Evolutionary conservation across 2,329 filamentous ascomycete species (phyloP), one percentile per base, ranked within the genome.

Genomic region (Polytolypa hystricis): DNA sequence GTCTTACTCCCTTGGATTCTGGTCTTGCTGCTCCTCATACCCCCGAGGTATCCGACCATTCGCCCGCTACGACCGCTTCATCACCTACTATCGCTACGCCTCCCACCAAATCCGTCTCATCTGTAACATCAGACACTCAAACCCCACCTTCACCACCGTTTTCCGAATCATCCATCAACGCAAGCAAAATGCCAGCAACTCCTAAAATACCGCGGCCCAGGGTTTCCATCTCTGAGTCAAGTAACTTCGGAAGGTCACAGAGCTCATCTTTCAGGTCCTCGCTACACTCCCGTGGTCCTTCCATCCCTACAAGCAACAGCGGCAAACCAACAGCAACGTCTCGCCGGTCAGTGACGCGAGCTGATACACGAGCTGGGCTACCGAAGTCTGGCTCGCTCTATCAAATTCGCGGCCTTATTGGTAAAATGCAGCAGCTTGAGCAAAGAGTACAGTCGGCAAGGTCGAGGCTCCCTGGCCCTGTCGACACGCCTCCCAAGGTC

Each of bases 381-480:
- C 38, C 39, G 14, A 44, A 38, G 28, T 44, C 76, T 19, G 71
- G 74, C 44, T 96, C 91, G 2, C 74, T 98, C 33, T 82, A 83
- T 47, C 91, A 98, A 57, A 93, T 98, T 52, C 84, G 89, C 45
- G 82, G 81, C 19, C 77, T 98, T 46, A 94, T 93, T 40, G 87
- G 85, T 18, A 91, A 96, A 63, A 95, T 96, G 86, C 85, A 95
- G 61, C 84, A 85, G 47, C 78, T 98, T 42, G 91, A 96, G 58
- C 84, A 91, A 44, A 77, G 91, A 30, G 89, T 98, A 7, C 86
- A 96, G 42, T 85, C 81, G 16, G 91, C 81, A 12, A 79, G 86
- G 48, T 95, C 89, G 26, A 94, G 91, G 61, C 73, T 98, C 14
- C 91, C 91, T 2, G 84, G 81, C 1, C 84, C 87, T 2, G 71